Conservation (phyloP, 2,329 filamentous ascomycete genomes). For the Trichoderma sp. region DNA sequence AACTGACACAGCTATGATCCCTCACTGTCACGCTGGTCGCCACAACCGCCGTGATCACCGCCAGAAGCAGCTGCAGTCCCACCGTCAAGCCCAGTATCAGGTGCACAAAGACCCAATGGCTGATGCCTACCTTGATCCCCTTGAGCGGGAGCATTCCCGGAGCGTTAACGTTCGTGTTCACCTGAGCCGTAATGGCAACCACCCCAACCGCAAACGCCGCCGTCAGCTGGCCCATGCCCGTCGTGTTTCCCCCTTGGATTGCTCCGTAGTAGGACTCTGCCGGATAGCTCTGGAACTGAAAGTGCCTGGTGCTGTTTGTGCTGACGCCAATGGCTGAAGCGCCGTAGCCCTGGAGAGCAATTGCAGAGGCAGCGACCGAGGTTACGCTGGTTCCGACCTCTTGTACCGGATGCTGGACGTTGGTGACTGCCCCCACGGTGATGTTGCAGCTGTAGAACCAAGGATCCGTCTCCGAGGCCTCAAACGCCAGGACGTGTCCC, state of each 20-base stretch:
- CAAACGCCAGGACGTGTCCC: slow-evolving; percentile 42
- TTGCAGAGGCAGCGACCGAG: slow-evolving; percentile 41
- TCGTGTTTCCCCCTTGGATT: slow-evolving; percentile 37
- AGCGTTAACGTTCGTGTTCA: slow-evolving; percentile 35
- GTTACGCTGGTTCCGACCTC: slow-evolving; percentile 42
- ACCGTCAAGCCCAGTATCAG: slow-evolving; percentile 41
- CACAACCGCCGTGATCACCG: slow-evolving; percentile 32
- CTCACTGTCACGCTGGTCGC: slow-evolving; percentile 38
- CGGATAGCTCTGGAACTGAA: slow-evolving; percentile 48
- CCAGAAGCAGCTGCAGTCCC: slow-evolving; percentile 38
- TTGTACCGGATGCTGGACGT: slow-evolving; percentile 43
- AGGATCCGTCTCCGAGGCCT: slow-evolving; percentile 40
- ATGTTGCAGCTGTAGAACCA: slow-evolving; percentile 50
- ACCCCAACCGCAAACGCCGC: slow-evolving; percentile 44
- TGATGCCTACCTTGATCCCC: slow-evolving; percentile 40
- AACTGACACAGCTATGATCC: slow-evolving; percentile 33
- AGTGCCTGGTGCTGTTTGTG: slow-evolving; percentile 33
- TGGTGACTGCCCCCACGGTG: slow-evolving; percentile 40
- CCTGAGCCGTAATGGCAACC: slow-evolving; percentile 40
- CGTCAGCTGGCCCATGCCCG: slow-evolving; percentile 43
- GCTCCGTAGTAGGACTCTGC: slow-evolving; percentile 45
- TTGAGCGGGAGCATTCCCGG: slow-evolving; percentile 39
- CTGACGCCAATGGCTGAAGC: slow-evolving; percentile 32
- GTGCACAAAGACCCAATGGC: slow-evolving; percentile 39
- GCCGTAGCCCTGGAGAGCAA: slow-evolving; percentile 47